Evolutionary conservation across 139 green algal species (phyloP).

Genomic region (Dunaliella sp.): DNA sequence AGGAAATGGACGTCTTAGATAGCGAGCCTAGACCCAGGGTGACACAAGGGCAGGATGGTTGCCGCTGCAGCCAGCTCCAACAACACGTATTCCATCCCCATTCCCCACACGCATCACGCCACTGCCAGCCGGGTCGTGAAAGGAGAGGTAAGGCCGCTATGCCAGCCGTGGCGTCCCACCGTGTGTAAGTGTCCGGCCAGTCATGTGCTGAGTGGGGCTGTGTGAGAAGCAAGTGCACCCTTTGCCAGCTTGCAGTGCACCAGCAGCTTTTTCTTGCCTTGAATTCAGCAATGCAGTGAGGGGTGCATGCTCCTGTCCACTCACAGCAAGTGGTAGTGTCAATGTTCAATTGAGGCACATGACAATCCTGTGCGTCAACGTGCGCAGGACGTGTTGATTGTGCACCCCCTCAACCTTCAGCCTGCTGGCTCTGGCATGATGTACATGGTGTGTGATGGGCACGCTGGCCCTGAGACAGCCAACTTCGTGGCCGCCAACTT

Average conservation of each 20-base stretch:
- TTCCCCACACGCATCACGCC: constrained; percentile 26
- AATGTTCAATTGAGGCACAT: neutral
- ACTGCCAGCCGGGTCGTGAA: constrained; percentile 41
- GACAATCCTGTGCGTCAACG: neutral
- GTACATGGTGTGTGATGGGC: constrained; percentile 32
- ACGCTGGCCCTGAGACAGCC: constrained; percentile 18
- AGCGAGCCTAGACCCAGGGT: no score
- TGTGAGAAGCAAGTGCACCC: neutral
- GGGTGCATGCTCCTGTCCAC: neutral
- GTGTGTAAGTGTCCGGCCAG: neutral
- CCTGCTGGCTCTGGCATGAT: constrained; percentile 17
- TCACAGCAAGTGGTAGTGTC: no score
- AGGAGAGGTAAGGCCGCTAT: constrained; percentile 32
- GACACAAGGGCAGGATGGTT: neutral
- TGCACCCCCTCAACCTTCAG: constrained; percentile 30
- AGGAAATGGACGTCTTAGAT: no score
- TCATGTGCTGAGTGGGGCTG: neutral
- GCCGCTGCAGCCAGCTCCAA: no score
- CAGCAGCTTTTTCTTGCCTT: neutral
- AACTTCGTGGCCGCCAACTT: constrained; percentile 28
- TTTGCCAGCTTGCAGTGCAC: neutral
- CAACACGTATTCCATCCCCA: neutral
- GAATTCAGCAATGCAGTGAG: neutral
- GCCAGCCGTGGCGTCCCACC: no score
- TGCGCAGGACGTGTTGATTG: constrained; percentile 37